Conservation (phyloP, 2,329 filamentous ascomycete genomes). For the Colletotrichum sp. region DNA sequence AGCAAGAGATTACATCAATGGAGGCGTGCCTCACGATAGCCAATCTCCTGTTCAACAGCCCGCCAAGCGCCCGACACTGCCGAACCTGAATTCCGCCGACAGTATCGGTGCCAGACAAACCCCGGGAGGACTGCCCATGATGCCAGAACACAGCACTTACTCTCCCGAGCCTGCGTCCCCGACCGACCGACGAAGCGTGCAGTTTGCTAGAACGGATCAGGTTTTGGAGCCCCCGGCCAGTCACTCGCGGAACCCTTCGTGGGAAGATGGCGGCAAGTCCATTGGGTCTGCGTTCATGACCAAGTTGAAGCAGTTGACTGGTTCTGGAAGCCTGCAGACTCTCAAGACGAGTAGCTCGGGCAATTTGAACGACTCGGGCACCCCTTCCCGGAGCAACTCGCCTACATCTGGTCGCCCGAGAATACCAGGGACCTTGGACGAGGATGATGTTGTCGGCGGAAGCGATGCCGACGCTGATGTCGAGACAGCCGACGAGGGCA, state of each 20-base stretch:
- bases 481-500: constrained; percentile 82
- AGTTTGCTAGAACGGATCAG: constrained; percentile 69
- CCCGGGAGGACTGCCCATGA: constrained; percentile 6
- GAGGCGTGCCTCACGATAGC: constrained; percentile 34
- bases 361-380: constrained; percentile 38
- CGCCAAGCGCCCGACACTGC: background rate
- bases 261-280: constrained; percentile 68
- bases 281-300: constrained; percentile 74
- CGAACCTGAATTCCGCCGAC: constrained; percentile 20
- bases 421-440: constrained; percentile 58
- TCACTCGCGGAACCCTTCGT: constrained; percentile 68
- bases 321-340: constrained; percentile 51
- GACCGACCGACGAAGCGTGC: constrained; percentile 67
- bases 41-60: constrained; percentile 27
- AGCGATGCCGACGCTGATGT: constrained; percentile 80
- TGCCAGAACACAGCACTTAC: constrained; percentile 21
- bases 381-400: constrained; percentile 49
- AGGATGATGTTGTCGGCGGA: constrained; percentile 51
- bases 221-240: constrained; percentile 50
- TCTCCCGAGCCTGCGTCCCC: constrained; percentile 38
- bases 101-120: background rate
- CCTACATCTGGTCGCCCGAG: constrained; percentile 51
- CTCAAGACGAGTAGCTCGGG: constrained; percentile 41
- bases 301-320: constrained; percentile 77
- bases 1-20: constrained; percentile 43